Evolutionary conservation across 495 filamentous ascomycete genomes (phyloP).

Genomic region (Neurospora sp.): DNA sequence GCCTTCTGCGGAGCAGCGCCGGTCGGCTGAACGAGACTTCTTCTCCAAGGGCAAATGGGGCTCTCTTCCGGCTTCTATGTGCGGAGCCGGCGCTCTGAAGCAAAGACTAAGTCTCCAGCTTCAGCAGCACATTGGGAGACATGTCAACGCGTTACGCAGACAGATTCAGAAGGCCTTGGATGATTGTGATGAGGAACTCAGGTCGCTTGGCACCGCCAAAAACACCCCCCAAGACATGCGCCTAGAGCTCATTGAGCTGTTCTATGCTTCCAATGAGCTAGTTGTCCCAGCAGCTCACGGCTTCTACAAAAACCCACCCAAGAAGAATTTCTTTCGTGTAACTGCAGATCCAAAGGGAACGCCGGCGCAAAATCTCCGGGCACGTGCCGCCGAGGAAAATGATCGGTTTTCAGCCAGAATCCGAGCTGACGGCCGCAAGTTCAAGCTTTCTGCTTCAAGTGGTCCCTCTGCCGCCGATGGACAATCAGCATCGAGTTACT

Average conservation of each 20-base stretch:
- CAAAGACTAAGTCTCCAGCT: conserved; percentile 29
- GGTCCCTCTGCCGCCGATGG: background rate
- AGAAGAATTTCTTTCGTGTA: conserved; percentile 28
- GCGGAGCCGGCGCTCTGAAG: conserved; percentile 25
- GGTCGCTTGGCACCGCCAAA: conserved; percentile 25
- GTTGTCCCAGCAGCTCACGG: conserved; percentile 31
- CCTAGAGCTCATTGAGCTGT: conserved; percentile 29
- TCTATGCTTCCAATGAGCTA: conserved; percentile 26
- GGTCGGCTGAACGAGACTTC: conserved; percentile 20
- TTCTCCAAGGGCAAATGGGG: conserved; percentile 35
- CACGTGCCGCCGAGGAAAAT: conserved; percentile 33
- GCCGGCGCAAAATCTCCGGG: conserved; percentile 31
- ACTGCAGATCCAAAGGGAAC: conserved; percentile 27
- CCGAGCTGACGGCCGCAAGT: conserved; percentile 28
- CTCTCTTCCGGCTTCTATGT: conserved; percentile 18
- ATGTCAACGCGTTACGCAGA: conserved; percentile 23
- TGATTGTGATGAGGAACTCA: conserved; percentile 27
- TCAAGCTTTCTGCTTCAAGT: conserved; percentile 15
- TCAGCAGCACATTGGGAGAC: conserved; percentile 27
- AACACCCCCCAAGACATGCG: conserved; percentile 31
- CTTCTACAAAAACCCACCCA: conserved; percentile 32
- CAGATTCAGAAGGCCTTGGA: conserved; percentile 30
- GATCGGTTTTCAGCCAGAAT: conserved; percentile 25
- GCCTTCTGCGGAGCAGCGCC: conserved; percentile 22
- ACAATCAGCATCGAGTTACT: background rate